A percentile compares a stretch with the other conserved stretches of the same genome.
Evolutionary conservation across 805 yeast genomes (phyloP).

Genomic region (Lachancea mirantina): DNA sequence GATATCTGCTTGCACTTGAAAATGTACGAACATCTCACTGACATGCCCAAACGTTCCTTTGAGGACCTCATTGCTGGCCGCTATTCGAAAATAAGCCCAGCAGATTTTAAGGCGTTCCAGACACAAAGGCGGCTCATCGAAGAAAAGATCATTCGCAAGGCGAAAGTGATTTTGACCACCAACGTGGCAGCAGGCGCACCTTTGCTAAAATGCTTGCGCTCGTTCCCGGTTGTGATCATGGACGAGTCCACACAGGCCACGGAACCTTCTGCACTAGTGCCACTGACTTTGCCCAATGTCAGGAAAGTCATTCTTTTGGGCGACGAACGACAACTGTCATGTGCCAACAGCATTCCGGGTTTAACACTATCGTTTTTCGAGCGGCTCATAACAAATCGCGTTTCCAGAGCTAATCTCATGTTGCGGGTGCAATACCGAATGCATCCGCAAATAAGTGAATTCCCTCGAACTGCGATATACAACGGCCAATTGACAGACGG

Average conservation of each 20-base stretch:
- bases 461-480: conserved; percentile 43
- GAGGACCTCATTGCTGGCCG: too few species aligned
- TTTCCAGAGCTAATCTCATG: conserved; percentile 49
- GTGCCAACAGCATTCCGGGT: conserved; percentile 51
- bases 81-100: too few species aligned
- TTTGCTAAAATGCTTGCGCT: conserved; percentile 40
- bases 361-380: conserved; percentile 54
- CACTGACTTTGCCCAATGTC: conserved; percentile 53
- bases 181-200: conserved; percentile 57
- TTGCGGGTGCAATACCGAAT: conserved; percentile 54
- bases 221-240: conserved; percentile 53
- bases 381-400: conserved; percentile 47
- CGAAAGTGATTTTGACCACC: conserved; percentile 56
- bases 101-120: conserved; percentile 1
- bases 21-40: background rate
- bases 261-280: conserved; percentile 56
- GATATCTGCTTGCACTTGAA: conserved; percentile 1
- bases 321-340: conserved; percentile 59
- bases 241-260: conserved; percentile 66
- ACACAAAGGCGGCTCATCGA: conserved; percentile 25
- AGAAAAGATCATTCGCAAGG: conserved; percentile 38
- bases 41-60: too few species aligned
- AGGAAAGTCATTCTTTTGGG: conserved; percentile 57
- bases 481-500: conserved; percentile 43
- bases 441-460: conserved; percentile 49